Evolutionary conservation across 805 yeast genomes (phyloP), one percentile per base, ranked within the genome.

Genomic region (Yarrowia porcina): DNA sequence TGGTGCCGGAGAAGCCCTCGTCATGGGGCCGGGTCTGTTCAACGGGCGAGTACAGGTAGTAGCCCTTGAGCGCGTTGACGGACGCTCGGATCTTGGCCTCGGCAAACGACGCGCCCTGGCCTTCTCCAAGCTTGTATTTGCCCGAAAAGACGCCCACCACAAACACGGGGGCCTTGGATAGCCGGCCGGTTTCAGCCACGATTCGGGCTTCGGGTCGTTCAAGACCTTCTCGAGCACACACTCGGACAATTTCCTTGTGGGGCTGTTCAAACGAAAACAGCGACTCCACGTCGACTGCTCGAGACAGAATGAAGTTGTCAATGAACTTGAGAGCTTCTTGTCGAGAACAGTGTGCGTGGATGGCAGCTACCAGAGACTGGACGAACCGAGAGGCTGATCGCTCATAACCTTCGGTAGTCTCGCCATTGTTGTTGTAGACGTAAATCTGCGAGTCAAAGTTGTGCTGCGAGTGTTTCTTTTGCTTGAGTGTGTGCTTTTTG

Each of bases 61-160:
- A 94, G 65, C 89, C 84, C 80, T 90, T 86, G 73, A 94, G 83
- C 33, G 97, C 92, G 74, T 88, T 88, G 33, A 91, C 96, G 61
- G 91, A 89, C 35, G 97, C 94, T 74, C 97, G 84, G 41, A 90
- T 88, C 76, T 91, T 89, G 35, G 97, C 97, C 76, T 94, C 98
- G 67, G 82, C 83, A 69, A 94, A 78, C 28, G 96, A 88, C 7
- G 96, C 80, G 36, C 98, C 99, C 71, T 88, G 90, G 42, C 97
- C 97, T 75, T 94, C 97, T 59, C 97, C 97, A 63, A 94, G 79
- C 75, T 90, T 86, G 66, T 84, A 84, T 13, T 80, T 79, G 35
- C 97, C 98, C 64, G 88, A 80, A 74, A 91, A 94, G 1, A 90
- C 94, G 57, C 97, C 98, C 33, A 93, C 96, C 13, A 93, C 88